Evolutionary conservation across 345 rosid species (phyloP), one percentile per base, ranked within the genome.

Genomic region (Rhizophora mangle): DNA sequence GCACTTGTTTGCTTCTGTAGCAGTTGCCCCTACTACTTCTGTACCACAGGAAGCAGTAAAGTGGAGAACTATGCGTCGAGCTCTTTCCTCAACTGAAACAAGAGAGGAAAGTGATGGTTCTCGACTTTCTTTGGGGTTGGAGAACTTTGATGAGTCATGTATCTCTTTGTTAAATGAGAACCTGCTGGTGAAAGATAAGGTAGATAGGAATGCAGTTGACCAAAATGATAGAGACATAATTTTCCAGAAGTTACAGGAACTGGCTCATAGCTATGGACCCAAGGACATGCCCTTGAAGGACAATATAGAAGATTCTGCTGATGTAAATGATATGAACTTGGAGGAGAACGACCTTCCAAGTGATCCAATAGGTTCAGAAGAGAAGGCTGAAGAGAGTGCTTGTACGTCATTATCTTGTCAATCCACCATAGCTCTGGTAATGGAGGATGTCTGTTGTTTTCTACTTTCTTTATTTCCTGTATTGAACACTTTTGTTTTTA

Each of bases 161-260:
- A 67, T 55, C 54, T 71, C 76, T 70, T 19, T 68, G 59, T 65
- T 62, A 7, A 74, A 75, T 66, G 83, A 67, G 6, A 29, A 67
- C 15, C 76, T 51, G 65, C 66, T 22, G 15, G 56, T 69, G 64
- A 82, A 76, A 73, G 72, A 64, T 54, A 49, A 68, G 54, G 29
- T 63, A 58, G 70, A 74, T 64, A 32, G 59, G 67, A 78, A 70
- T 26, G 60, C 36, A 61, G 57, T 66, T 58, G 67, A 65, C 68
- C 73, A 79, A 77, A 78, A 67, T 21, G 86, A 85, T 74, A 70
- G 70, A 79, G 79, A 75, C 8, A 64, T 66, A 62, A 59, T 86
- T 43, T 60, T 79, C 43, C 69, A 9, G 67, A 82, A 85, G 80
- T 78, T 84, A 73, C 72, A 74, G 76, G 80, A 76, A 62, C 68